phyloP scores from a whole-genome alignment of 805 yeast genomes.

The Candida maris region DNA sequence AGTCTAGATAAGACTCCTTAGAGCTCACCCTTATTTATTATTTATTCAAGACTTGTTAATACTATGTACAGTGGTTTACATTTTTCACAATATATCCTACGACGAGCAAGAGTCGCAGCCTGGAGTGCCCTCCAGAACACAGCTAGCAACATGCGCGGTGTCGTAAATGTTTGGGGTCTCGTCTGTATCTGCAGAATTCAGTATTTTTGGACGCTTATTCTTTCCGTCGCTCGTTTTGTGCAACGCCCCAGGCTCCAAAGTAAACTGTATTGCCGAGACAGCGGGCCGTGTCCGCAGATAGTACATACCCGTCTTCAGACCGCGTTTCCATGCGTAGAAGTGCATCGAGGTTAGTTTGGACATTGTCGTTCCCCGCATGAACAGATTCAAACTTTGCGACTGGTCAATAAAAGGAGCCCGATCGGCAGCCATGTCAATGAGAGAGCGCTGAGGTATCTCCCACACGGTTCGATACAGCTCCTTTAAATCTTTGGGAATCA shows the following conservation, averaged over 20 bases:
- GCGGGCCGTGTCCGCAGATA: constrained; percentile 97
- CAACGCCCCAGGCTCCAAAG: constrained; percentile 55
- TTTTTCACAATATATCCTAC: constrained; percentile 2
- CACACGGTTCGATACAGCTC: constrained; percentile 89
- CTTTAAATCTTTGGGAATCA: constrained; percentile 72
- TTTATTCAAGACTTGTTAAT: not conserved
- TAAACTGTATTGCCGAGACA: constrained; percentile 91
- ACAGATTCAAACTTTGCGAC: constrained; percentile 89
- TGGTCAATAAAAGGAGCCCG: constrained; percentile 78
- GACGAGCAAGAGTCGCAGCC: constrained; percentile 40
- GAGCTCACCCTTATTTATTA: too few species aligned
- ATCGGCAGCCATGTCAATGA: constrained; percentile 85
- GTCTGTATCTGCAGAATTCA: not conserved
- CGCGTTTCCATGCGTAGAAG: constrained; percentile 98
- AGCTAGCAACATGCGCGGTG: constrained; percentile 16
- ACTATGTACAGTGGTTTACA: constrained; percentile 7
- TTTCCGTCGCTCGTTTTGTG: too few species aligned
- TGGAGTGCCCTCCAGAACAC: constrained; percentile 24
- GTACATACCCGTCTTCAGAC: constrained; percentile 98
- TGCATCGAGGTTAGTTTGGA: constrained; percentile 97
- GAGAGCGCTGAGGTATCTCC: constrained; percentile 86
- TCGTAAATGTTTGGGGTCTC: constrained; percentile 13
- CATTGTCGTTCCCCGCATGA: constrained; percentile 87
- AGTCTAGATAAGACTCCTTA: not conserved
- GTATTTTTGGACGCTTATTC: too few species aligned